Percentiles rank a stretch among this genome's conserved stretches.
phyloP scores from a whole-genome alignment of 768 basidiomycete genomes.

The Sarcomyxa edulis region DNA sequence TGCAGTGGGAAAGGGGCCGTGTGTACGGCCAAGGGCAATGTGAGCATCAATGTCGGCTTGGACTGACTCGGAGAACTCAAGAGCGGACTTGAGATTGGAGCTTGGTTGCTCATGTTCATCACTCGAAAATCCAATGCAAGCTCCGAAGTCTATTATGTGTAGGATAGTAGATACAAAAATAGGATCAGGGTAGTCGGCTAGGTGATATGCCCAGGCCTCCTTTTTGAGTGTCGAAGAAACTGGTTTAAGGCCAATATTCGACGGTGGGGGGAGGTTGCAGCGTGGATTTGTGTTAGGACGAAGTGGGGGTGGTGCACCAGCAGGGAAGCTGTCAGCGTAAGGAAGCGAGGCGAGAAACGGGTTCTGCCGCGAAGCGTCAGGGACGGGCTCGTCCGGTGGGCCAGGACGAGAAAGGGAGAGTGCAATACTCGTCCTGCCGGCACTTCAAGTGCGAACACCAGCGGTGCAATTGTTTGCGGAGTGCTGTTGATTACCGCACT shows the following conservation, averaged over 20 bases:
- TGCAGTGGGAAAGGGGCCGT: slow-evolving; percentile 15
- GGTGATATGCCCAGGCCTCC: slow-evolving; percentile 15
- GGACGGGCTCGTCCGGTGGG: not conserved
- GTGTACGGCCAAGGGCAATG: slow-evolving; percentile 9
- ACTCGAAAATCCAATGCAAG: slow-evolving; percentile 19
- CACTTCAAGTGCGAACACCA: not conserved
- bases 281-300: slow-evolving; percentile 12
- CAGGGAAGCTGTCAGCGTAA: slow-evolving; percentile 7
- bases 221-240: too few relatives aligned
- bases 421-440: not conserved
- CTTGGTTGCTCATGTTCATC: slow-evolving; percentile 7
- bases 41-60: slow-evolving; percentile 8
- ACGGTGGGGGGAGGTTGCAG: slow-evolving; percentile 7
- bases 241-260: too few relatives aligned
- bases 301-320: slow-evolving; percentile 5
- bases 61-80: slow-evolving; percentile 8
- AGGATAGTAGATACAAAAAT: slow-evolving; percentile 17
- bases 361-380: not conserved
- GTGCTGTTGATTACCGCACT: not conserved
- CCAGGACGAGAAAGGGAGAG: not conserved
- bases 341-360: slow-evolving; percentile 1
- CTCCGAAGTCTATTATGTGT: slow-evolving; percentile 21
- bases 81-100: slow-evolving; percentile 21
- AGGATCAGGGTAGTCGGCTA: slow-evolving; percentile 22
- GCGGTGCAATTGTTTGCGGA: not conserved